Percentiles rank a stretch among this genome's conserved stretches.
Evolutionary conservation across 2,329 filamentous ascomycete species (phyloP).

Genomic region (Moelleriella libera): DNA sequence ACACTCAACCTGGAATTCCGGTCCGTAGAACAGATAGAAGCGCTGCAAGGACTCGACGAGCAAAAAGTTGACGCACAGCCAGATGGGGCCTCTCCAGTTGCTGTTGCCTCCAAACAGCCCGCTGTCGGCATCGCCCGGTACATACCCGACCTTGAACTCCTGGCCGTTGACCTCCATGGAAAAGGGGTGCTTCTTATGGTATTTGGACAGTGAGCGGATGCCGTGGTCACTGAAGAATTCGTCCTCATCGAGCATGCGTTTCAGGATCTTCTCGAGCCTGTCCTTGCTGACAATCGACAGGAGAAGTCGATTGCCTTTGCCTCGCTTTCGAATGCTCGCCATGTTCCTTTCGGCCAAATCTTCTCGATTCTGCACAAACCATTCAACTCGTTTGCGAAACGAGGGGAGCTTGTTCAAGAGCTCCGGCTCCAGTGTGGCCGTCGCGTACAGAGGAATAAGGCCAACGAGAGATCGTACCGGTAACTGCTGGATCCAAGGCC

Average conservation of each 20-base stretch:
- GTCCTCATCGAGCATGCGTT: constrained; percentile 84
- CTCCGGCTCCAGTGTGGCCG: constrained; percentile 83
- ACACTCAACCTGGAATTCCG: constrained; percentile 78
- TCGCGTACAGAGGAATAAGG: constrained; percentile 84
- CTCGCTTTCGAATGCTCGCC: constrained; percentile 79
- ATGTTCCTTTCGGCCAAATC: constrained; percentile 90
- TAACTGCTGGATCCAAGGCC: constrained; percentile 84
- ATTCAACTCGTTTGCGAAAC: constrained; percentile 86
- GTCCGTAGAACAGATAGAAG: constrained; percentile 93
- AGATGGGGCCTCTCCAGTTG: constrained; percentile 93
- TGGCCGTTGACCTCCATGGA: constrained; percentile 95
- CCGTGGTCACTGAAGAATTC: constrained; percentile 87
- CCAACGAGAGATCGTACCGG: constrained; percentile 86
- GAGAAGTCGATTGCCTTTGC: constrained; percentile 78
- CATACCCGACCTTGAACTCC: constrained; percentile 73
- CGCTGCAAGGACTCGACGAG: constrained; percentile 87
- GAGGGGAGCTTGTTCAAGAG: constrained; percentile 80
- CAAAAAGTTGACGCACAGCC: constrained; percentile 92
- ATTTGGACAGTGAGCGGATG: constrained; percentile 83
- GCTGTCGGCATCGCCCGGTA: constrained; percentile 92
- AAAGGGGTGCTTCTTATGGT: constrained; percentile 78
- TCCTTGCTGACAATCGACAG: constrained; percentile 87
- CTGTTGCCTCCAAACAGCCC: constrained; percentile 93
- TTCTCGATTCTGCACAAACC: constrained; percentile 80
- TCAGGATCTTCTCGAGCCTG: constrained; percentile 75